These are phyloP conservation scores for Paspalum notatum DNA, from an alignment of 176 grass and related monocot genomes.

Conservation along the genomic window DNA sequence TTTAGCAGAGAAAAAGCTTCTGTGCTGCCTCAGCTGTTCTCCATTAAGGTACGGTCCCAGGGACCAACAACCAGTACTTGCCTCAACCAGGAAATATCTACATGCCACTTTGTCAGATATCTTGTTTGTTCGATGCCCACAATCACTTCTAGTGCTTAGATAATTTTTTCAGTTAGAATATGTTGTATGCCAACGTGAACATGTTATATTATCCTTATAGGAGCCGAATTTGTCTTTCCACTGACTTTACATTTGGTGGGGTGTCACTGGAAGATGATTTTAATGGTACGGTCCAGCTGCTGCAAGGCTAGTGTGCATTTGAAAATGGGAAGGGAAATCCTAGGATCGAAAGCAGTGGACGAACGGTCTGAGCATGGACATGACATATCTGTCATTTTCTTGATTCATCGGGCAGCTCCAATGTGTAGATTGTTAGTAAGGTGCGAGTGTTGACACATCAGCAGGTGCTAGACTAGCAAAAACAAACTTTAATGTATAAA, in stretches of 20 bases:
- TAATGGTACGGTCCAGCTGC: not conserved
- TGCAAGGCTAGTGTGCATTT: not conserved
- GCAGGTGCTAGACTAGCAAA: too few relatives aligned
- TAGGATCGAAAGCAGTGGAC: constrained; percentile 20
- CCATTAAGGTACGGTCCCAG: constrained; percentile 27
- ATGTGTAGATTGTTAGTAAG: too few relatives aligned
- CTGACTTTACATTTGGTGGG: not conserved
- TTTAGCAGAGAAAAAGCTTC: constrained; percentile 18
- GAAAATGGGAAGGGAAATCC: constrained; percentile 1
- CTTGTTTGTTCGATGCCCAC: constrained; percentile 26
- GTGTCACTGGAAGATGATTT: not conserved
- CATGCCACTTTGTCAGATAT: constrained; percentile 12
- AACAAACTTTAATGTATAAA: too few relatives aligned
- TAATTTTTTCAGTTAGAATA: not conserved
- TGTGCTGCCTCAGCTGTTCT: constrained; percentile 23
- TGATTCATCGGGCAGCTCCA: not conserved
- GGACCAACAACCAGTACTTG: constrained; percentile 3
- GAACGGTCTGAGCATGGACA: constrained; percentile 20
- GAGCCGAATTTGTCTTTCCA: constrained; percentile 16
- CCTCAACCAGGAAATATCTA: not conserved
- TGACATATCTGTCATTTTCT: constrained; percentile 27
- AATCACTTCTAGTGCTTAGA: constrained; percentile 5
- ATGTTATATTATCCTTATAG: not conserved
- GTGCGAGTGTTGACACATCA: too few relatives aligned
- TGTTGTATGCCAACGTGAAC: not conserved